Conservation (phyloP, 139 green algal genomes). For the Chlorella sp. region DNA sequence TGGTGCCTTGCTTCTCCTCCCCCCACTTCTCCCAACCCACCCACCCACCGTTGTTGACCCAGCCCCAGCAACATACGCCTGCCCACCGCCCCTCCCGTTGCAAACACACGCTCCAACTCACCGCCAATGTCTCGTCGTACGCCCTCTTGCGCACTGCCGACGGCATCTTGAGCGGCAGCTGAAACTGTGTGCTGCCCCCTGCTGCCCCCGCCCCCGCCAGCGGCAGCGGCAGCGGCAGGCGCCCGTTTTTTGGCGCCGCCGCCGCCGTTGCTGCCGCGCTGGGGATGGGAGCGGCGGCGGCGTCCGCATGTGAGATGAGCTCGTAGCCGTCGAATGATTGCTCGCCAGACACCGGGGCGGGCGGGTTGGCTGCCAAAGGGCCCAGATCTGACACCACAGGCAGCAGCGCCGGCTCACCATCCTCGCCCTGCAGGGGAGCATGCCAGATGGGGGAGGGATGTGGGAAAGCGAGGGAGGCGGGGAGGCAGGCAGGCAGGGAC, state of each 20-base stretch:
- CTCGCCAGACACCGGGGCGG: background rate
- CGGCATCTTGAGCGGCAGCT: constrained; percentile 37
- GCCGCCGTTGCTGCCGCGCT: background rate
- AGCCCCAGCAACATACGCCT: too few species aligned
- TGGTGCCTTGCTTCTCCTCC: too few species aligned
- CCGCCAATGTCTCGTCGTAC: background rate
- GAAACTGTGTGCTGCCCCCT: background rate
- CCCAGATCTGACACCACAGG: background rate
- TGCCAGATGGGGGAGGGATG: background rate
- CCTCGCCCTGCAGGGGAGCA: background rate
- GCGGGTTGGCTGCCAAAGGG: background rate
- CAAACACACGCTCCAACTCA: background rate
- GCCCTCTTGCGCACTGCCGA: constrained; percentile 33
- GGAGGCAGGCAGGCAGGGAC: background rate
- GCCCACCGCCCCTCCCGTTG: too few species aligned
- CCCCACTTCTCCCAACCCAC: too few species aligned
- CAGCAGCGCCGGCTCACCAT: constrained; percentile 8
- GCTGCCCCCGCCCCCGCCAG: background rate
- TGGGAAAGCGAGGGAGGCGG: too few species aligned
- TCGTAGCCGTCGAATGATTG: constrained; percentile 10
- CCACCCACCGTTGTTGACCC: too few species aligned
- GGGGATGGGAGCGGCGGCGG: background rate
- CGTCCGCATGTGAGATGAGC: constrained; percentile 17
- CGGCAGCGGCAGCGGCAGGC: background rate
- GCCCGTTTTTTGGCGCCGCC: constrained; percentile 43